Conservation (phyloP, 768 basidiomycete species). For the Tricholoma sp. region DNA sequence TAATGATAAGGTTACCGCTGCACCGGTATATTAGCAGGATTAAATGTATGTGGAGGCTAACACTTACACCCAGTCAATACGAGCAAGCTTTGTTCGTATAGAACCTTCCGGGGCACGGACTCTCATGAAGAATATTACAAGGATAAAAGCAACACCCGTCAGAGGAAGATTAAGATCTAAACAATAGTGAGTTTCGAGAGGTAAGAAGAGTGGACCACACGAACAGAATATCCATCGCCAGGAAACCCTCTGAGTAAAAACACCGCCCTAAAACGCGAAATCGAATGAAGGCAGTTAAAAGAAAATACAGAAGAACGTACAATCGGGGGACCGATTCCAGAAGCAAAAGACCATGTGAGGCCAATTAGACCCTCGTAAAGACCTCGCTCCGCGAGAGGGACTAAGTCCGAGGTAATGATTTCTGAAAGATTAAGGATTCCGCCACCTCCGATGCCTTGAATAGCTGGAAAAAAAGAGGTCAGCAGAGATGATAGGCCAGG, state of each 20-base stretch:
- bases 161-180: constrained; percentile 29
- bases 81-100: constrained; percentile 25
- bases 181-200: neutral
- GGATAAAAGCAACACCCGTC: neutral
- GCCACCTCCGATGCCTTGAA: constrained; percentile 38
- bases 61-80: constrained; percentile 40
- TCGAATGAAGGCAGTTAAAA: neutral
- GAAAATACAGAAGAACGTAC: neutral
- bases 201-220: constrained; percentile 1
- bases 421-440: constrained; percentile 30
- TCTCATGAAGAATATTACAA: neutral
- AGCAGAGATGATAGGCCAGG: neutral
- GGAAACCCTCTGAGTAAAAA: constrained; percentile 21
- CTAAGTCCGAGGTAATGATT: constrained; percentile 42
- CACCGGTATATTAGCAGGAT: neutral
- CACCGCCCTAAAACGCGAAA: constrained; percentile 24
- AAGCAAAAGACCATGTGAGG: constrained; percentile 34
- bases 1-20: constrained; percentile 39
- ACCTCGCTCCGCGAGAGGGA: constrained; percentile 41
- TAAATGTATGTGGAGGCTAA: constrained; percentile 9
- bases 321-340: constrained; percentile 23
- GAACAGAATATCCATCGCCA: constrained; percentile 39
- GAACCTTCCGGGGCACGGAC: constrained; percentile 15
- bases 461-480: constrained; percentile 15
- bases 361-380: constrained; percentile 30